Base-by-base conservation (phyloP, 78 protist genomes). In the Dictyostelium firmibasis region DNA sequence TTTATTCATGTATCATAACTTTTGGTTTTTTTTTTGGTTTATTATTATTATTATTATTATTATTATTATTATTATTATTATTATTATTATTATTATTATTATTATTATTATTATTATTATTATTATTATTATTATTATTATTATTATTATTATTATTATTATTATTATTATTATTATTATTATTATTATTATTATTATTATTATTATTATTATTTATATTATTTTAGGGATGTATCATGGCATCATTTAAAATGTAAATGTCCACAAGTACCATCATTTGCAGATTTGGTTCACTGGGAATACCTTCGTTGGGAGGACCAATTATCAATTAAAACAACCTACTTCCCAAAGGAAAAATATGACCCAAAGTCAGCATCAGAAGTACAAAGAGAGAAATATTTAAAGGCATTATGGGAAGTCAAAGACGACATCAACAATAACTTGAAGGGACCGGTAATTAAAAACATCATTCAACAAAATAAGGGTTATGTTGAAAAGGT, bases 221-320 rank as follows among this genome's bases (percentile, higher is more conserved):
- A n/a, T n/a, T n/a, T 13, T 13, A 44, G 81, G 78, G 83, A 84
- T 38, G 31, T 60, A 0, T 36, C 85, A 35, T 91, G 88, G 84
- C 41, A 77, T 79, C 96, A 92, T 74, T 72, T 79, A n/a, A 92
- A 85, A 67, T 92, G 92, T 75, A 53, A n/a, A 10, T 38, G 13
- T 27, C 0, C 1, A 3, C 2, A 41, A n/a, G 92, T 93, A 27
- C 25, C 20, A 23, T 38, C 67, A 60, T 41, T 81, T 27, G 9
- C 64, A 5, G 72, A 47, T 60, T 74, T 83, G 9, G 50, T 44
- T 50, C 72, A 88, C 13, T 85, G 91, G 83, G 82, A 72, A 64
- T 36, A 35, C 18, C 57, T 83, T 23, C 53, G 92, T 33, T 93
- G 92, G 91, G 91, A 83, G 2, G 96, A 93, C 31, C 82, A 85